phyloP scores from a whole-genome alignment of 768 basidiomycete genomes.

The Agrocybe chaxingu region DNA sequence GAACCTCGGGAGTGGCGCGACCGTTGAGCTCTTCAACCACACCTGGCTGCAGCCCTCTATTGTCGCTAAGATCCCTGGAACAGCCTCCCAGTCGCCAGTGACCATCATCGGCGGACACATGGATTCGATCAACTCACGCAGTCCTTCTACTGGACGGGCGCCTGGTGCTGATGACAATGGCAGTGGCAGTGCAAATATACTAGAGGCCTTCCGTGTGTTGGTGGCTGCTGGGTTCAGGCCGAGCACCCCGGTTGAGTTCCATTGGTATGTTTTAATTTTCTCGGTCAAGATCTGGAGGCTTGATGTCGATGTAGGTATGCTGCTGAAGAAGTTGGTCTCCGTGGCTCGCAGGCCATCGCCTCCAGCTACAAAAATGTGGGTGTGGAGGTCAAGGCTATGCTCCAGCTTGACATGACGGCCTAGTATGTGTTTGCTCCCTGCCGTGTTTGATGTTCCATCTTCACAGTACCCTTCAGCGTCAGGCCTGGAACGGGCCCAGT shows the following conservation, averaged over 20 bases:
- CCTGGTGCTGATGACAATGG: constrained; percentile 51
- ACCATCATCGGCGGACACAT: constrained; percentile 37
- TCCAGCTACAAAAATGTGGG: constrained; percentile 40
- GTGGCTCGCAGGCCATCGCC: constrained; percentile 52
- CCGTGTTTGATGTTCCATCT: neutral
- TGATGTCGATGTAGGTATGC: constrained; percentile 35
- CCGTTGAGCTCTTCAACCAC: constrained; percentile 24
- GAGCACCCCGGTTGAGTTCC: constrained; percentile 38
- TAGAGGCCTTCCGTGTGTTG: constrained; percentile 38
- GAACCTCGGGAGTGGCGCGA: constrained; percentile 21
- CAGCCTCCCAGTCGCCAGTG: constrained; percentile 19
- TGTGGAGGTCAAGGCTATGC: constrained; percentile 37
- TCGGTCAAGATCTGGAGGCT: constrained; percentile 23
- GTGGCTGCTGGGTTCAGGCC: constrained; percentile 32
- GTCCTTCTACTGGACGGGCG: constrained; percentile 32
- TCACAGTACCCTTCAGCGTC: constrained; percentile 31
- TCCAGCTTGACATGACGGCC: constrained; percentile 47
- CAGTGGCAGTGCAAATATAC: constrained; percentile 35
- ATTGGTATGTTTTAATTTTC: constrained; percentile 29
- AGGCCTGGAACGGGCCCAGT: constrained; percentile 38
- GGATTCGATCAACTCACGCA: constrained; percentile 33
- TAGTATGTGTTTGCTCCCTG: constrained; percentile 21
- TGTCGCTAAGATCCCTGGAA: constrained; percentile 31
- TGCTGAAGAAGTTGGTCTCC: constrained; percentile 39
- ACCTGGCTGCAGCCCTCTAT: constrained; percentile 30